A percentile compares a stretch with the other conserved stretches of the same genome.
Evolutionary conservation across 495 filamentous ascomycete species (phyloP).

Genomic region (Penicillium roqueforti): DNA sequence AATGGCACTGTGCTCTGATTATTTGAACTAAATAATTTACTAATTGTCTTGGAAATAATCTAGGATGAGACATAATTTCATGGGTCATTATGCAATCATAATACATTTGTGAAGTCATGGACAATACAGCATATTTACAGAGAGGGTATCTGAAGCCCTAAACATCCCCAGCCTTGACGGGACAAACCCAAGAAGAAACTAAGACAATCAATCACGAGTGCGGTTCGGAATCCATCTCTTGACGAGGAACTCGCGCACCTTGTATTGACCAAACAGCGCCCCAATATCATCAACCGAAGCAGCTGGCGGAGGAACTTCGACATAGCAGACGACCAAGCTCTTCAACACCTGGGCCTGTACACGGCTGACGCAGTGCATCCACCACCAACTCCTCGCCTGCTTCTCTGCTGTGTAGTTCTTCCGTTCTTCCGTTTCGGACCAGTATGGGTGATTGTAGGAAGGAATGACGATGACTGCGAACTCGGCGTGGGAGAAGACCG

Average conservation of each 20-base stretch:
- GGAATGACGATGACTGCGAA: conserved; percentile 84
- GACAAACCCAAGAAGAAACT: conserved; percentile 30
- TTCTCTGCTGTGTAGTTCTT: conserved; percentile 44
- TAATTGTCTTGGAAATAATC: not conserved
- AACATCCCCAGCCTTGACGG: not conserved
- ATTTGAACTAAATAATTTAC: not conserved
- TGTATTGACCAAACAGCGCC: conserved; percentile 63
- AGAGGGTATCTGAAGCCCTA: conserved; percentile 22
- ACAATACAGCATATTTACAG: conserved; percentile 5
- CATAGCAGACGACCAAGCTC: conserved; percentile 80
- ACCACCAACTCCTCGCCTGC: conserved; percentile 70
- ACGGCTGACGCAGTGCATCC: conserved; percentile 86
- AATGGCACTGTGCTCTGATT: not conserved
- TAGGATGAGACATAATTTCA: not conserved
- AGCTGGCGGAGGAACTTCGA: conserved; percentile 77
- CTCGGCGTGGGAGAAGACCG: conserved; percentile 90
- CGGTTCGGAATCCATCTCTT: conserved; percentile 82
- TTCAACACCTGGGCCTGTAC: conserved; percentile 89
- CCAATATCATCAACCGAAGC: conserved; percentile 50
- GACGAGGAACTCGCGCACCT: conserved; percentile 74
- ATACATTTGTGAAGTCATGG: not conserved
- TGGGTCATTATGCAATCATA: conserved; percentile 5
- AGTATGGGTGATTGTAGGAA: conserved; percentile 71
- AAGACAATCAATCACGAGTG: conserved; percentile 56
- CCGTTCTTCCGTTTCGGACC: conserved; percentile 53